phyloP scores from a whole-genome alignment of 192 early-diverging fungal species.

The Backusella westeae region DNA sequence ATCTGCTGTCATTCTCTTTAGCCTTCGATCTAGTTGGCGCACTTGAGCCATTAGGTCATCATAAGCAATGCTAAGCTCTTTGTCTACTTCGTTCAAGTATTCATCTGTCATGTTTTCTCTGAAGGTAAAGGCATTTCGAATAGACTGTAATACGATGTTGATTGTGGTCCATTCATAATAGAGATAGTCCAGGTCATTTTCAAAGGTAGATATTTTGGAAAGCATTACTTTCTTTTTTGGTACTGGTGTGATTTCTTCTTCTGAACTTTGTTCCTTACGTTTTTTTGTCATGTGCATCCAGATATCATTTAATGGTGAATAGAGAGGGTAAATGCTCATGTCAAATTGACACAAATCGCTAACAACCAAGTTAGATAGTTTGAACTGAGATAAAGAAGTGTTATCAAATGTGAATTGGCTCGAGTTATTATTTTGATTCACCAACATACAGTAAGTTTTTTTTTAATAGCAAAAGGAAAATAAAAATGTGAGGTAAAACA shows the following conservation, averaged over 20 bases:
- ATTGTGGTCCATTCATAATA: conserved; percentile 28
- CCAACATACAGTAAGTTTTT: not conserved
- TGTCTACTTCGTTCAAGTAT: conserved; percentile 28
- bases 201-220: conserved; percentile 8
- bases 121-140: conserved; percentile 21
- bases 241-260: not conserved
- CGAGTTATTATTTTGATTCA: conserved; percentile 8
- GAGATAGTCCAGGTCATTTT: conserved; percentile 23
- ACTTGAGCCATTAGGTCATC: conserved; percentile 31
- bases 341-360: conserved; percentile 1
- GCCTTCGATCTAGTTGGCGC: conserved; percentile 25
- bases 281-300: not conserved
- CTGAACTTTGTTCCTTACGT: conserved; percentile 4
- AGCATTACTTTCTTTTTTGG: not conserved
- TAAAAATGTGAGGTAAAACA: not conserved
- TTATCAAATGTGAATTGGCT: conserved; percentile 4
- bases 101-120: conserved; percentile 15
- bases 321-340: not conserved
- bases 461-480: not conserved
- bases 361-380: not conserved
- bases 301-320: conserved; percentile 6
- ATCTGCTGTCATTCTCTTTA: conserved; percentile 21
- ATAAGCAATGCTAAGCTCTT: conserved; percentile 29
- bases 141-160: conserved; percentile 25
- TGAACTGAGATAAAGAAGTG: not conserved